A percentile compares a stretch with the other conserved stretches of the same genome.
phyloP scores from a whole-genome alignment of 1,284 basidiomycete species.

The Dichomitus squalens region DNA sequence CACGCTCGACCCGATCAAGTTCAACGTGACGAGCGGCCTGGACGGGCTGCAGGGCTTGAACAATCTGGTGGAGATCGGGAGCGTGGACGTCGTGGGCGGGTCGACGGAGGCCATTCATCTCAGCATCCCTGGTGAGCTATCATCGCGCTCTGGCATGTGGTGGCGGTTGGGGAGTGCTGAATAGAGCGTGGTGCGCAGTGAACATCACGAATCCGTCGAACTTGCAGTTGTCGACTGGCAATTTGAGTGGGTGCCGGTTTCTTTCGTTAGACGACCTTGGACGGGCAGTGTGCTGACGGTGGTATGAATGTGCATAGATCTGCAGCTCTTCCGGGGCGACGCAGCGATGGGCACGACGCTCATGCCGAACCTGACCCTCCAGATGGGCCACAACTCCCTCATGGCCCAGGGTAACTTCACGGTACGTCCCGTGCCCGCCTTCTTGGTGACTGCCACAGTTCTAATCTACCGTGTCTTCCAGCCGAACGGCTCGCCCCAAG shows the following conservation, averaged over 20 bases:
- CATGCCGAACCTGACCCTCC: slow-evolving; percentile 59
- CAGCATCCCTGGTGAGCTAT: slow-evolving; percentile 47
- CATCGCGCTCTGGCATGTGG: slow-evolving; percentile 29
- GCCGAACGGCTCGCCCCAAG: slow-evolving; percentile 63
- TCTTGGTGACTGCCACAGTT: not conserved
- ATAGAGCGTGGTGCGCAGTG: slow-evolving; percentile 27
- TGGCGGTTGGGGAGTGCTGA: too few species aligned
- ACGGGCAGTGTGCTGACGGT: not conserved
- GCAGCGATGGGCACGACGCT: slow-evolving; percentile 58
- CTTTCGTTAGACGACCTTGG: too few species aligned
- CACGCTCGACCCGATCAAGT: slow-evolving; percentile 73
- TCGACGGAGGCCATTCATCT: slow-evolving; percentile 63
- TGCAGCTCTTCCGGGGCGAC: slow-evolving; percentile 59
- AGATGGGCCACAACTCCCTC: slow-evolving; percentile 60
- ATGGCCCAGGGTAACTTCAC: slow-evolving; percentile 50
- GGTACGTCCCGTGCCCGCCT: slow-evolving; percentile 34
- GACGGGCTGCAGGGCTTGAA: slow-evolving; percentile 67
- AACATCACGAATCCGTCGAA: slow-evolving; percentile 76
- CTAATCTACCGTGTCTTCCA: not conserved
- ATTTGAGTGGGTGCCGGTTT: slow-evolving; percentile 49
- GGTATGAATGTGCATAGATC: slow-evolving; percentile 15
- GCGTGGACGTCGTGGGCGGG: slow-evolving; percentile 74
- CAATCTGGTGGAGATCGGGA: slow-evolving; percentile 57
- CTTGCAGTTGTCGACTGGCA: slow-evolving; percentile 61
- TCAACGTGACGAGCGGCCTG: slow-evolving; percentile 72